These are phyloP conservation scores for Cladophialophora chaetospira DNA, from an alignment of 2,329 filamentous ascomycete genomes.

Conservation along the genomic window DNA sequence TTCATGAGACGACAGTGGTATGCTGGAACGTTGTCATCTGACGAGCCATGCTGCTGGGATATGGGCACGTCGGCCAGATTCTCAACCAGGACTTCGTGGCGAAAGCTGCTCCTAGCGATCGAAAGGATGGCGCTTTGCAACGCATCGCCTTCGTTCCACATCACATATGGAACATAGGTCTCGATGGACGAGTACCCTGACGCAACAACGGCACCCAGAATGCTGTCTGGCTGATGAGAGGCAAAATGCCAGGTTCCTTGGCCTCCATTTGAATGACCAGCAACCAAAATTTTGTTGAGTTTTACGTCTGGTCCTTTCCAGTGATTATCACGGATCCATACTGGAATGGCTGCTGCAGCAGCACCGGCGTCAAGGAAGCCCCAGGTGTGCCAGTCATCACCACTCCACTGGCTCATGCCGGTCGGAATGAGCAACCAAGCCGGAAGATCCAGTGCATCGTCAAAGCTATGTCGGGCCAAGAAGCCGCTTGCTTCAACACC, in stretches of 20 bases:
- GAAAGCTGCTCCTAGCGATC: conserved; percentile 54
- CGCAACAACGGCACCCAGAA: conserved; percentile 58
- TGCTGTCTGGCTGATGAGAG: conserved; percentile 58
- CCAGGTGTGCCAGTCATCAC: conserved; percentile 65
- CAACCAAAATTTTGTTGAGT: conserved; percentile 53
- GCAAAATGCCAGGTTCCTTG: conserved; percentile 61
- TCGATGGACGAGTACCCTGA: conserved; percentile 63
- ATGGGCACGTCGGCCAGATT: conserved; percentile 57
- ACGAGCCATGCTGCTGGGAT: conserved; percentile 58
- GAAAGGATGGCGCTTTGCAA: conserved; percentile 50
- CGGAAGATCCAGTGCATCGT: conserved; percentile 54
- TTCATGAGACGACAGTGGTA: conserved; percentile 60
- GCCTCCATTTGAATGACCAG: conserved; percentile 63
- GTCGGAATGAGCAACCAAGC: conserved; percentile 60
- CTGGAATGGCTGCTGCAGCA: conserved; percentile 51
- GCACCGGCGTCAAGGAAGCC: conserved; percentile 59
- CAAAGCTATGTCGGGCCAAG: conserved; percentile 50
- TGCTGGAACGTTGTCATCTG: conserved; percentile 61
- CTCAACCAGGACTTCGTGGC: conserved; percentile 56
- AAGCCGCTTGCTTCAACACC: conserved; percentile 57
- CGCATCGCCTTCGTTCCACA: conserved; percentile 60
- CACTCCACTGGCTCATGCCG: conserved; percentile 61
- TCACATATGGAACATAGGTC: conserved; percentile 59
- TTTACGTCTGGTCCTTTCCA: conserved; percentile 55
- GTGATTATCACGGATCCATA: conserved; percentile 51